Evolutionary conservation across 2,329 filamentous ascomycete genomes (phyloP).

Genomic region (Mycosphaerella arachidis): DNA sequence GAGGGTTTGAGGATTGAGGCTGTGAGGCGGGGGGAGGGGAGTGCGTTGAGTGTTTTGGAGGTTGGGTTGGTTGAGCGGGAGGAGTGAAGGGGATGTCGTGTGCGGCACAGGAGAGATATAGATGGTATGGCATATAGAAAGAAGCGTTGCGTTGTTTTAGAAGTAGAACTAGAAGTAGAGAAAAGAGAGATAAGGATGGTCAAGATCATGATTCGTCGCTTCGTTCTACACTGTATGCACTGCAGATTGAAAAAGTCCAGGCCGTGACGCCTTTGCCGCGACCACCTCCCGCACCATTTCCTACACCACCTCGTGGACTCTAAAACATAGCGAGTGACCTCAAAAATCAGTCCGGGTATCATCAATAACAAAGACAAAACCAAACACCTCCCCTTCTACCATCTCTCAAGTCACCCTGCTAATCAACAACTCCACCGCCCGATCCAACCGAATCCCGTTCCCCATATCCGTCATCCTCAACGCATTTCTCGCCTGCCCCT

Average conservation of each 20-base stretch:
- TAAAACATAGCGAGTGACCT: neutral
- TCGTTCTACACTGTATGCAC: neutral
- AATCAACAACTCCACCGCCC: constrained; percentile 54
- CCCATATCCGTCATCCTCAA: constrained; percentile 57
- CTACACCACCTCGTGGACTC: neutral
- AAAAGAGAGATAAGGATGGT: neutral
- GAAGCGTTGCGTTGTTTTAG: neutral
- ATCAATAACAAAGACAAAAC: neutral
- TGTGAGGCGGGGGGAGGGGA: neutral
- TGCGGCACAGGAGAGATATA: too few species aligned
- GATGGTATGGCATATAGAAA: neutral
- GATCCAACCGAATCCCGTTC: constrained; percentile 54
- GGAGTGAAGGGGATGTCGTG: neutral
- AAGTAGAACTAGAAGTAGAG: neutral
- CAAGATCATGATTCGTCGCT: neutral
- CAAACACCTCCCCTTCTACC: neutral
- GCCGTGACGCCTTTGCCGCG: neutral
- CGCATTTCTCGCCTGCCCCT: constrained; percentile 53
- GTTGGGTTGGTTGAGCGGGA: constrained; percentile 2
- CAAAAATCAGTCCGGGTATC: neutral
- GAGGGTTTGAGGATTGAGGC: neutral
- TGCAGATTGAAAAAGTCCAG: neutral
- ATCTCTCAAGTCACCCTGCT: constrained; percentile 25
- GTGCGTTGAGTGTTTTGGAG: constrained; percentile 5
- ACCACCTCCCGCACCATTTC: neutral